A percentile compares a stretch with the other conserved stretches of the same genome.
Conservation (phyloP, 495 filamentous ascomycete genomes). For the Podospora bellae-mahoneyi region DNA sequence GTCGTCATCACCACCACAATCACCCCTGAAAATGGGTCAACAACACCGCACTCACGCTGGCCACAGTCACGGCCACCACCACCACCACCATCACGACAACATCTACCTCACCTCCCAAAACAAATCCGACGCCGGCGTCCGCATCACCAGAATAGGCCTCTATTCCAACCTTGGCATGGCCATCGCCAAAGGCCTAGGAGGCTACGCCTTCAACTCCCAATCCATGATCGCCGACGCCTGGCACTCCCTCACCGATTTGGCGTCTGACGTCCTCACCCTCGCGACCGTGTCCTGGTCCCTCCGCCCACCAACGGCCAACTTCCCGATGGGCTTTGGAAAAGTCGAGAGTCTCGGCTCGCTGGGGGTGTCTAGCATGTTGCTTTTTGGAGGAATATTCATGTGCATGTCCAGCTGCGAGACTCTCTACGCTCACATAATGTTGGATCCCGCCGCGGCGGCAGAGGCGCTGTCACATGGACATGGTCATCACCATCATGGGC, state of each 20-base stretch:
- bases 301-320: constrained; percentile 72
- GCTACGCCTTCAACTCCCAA: constrained; percentile 91
- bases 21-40: background rate
- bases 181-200: constrained; percentile 83
- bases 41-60: constrained; percentile 26
- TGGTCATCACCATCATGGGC: constrained; percentile 46
- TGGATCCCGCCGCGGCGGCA: constrained; percentile 59
- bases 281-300: constrained; percentile 90
- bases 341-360: constrained; percentile 92
- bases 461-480: constrained; percentile 59
- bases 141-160: constrained; percentile 89
- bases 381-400: constrained; percentile 88
- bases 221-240: constrained; percentile 91
- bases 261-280: constrained; percentile 89
- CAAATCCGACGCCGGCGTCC: constrained; percentile 88
- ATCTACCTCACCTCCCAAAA: constrained; percentile 82
- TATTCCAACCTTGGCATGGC: constrained; percentile 93
- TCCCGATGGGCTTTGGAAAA: constrained; percentile 92
- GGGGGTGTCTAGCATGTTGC: constrained; percentile 84
- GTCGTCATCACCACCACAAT: constrained; percentile 1
- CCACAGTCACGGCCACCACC: constrained; percentile 50
- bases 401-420: constrained; percentile 71
- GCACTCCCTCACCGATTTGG: constrained; percentile 89
- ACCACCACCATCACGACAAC: constrained; percentile 82
- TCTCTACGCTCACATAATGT: constrained; percentile 75